phyloP scores from a whole-genome alignment of 2,329 filamentous ascomycete genomes.

The Macrophomina phaseolina region DNA sequence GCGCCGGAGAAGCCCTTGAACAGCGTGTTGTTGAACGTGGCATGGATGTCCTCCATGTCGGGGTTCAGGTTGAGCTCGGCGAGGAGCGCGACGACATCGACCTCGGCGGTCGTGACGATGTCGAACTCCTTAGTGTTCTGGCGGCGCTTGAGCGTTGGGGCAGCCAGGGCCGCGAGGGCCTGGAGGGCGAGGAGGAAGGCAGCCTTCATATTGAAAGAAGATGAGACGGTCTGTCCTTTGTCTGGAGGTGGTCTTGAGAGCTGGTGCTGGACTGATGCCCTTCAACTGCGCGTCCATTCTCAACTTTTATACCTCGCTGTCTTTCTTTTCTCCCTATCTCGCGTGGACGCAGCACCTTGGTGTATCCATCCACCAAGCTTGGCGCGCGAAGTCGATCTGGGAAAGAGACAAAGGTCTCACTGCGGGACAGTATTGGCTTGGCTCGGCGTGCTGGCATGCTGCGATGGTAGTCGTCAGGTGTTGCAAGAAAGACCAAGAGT shows the following conservation, averaged over 20 bases:
- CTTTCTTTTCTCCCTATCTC: neutral
- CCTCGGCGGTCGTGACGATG: neutral
- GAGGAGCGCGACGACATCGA: slow-evolving; percentile 1
- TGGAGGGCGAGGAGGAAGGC: slow-evolving; percentile 5
- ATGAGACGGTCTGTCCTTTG: neutral
- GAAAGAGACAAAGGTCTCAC: slow-evolving; percentile 4
- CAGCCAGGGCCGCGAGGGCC: slow-evolving; percentile 14
- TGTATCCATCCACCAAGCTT: neutral
- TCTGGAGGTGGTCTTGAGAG: neutral
- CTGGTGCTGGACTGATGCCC: slow-evolving; percentile 1
- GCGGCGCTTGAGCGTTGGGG: neutral
- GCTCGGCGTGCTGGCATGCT: neutral
- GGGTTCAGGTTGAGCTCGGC: slow-evolving; percentile 10
- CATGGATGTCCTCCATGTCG: slow-evolving; percentile 12
- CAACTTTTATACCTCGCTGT: neutral
- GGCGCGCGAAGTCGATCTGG: slow-evolving; percentile 3
- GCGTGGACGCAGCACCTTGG: slow-evolving; percentile 1
- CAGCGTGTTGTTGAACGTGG: slow-evolving; percentile 25
- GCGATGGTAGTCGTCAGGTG: slow-evolving; percentile 1
- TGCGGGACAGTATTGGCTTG: slow-evolving; percentile 20
- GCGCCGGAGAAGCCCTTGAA: slow-evolving; percentile 22
- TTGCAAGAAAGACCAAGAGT: slow-evolving; percentile 3
- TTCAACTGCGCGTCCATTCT: neutral
- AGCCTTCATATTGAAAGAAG: slow-evolving; percentile 13
- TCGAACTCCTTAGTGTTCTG: slow-evolving; percentile 21